Conservation (phyloP, 106 monocot genomes). For the Vanilla planifolia region DNA sequence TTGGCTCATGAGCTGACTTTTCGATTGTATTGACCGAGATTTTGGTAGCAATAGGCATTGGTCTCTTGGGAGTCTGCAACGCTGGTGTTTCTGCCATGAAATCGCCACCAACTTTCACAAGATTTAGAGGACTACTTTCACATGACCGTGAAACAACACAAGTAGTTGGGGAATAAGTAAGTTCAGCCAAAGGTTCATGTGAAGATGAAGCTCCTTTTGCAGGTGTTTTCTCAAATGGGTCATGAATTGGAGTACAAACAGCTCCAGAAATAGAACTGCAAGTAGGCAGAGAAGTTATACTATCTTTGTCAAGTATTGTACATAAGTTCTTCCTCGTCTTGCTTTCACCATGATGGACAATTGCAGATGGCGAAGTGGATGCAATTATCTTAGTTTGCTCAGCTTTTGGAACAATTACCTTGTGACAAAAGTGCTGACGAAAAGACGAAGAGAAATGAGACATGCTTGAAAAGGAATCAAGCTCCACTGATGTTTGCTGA, state of each 20-base stretch:
- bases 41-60: conserved; percentile 22
- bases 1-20: conserved; percentile 13
- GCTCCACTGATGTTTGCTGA: conserved; percentile 6
- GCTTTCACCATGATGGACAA: conserved; percentile 1
- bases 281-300: background rate
- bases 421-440: conserved; percentile 31
- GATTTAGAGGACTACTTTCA: conserved; percentile 32
- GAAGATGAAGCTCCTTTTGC: background rate
- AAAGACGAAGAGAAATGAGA: conserved; percentile 54
- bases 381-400: conserved; percentile 22
- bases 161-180: conserved; percentile 10
- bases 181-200: conserved; percentile 5
- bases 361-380: background rate
- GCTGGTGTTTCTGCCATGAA: conserved; percentile 35
- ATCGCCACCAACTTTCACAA: background rate
- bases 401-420: conserved; percentile 20
- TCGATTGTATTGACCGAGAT: conserved; percentile 18
- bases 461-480: conserved; percentile 9
- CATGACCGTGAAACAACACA: background rate
- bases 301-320: conserved; percentile 10
- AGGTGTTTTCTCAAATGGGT: background rate
- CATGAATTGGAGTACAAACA: conserved; percentile 10
- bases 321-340: background rate
- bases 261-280: conserved; percentile 10
- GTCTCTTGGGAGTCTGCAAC: conserved; percentile 44